Percentiles rank a stretch among this genome's conserved stretches.
Conservation (phyloP, 73 alveolate genomes). For the Tetrahymena elliotti region DNA sequence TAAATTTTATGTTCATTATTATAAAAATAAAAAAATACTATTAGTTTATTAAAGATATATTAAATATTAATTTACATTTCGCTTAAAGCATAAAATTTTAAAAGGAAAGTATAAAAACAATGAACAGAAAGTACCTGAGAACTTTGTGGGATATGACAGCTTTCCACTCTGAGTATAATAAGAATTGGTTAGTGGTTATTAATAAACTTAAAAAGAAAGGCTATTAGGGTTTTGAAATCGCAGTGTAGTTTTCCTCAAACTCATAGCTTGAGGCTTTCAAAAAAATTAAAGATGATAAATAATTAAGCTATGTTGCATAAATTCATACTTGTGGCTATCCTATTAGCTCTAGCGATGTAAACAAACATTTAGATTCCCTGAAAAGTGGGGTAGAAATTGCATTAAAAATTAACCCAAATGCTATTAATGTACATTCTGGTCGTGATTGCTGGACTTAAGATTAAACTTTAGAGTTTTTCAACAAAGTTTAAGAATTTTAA, state of each 20-base stretch:
- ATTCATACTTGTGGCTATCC: neutral
- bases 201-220: neutral
- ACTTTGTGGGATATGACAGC: neutral
- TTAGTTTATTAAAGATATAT: neutral
- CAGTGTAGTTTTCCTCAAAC: neutral
- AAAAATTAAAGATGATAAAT: neutral
- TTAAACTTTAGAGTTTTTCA: neutral
- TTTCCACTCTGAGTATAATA: neutral
- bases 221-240: neutral
- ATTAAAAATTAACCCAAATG: neutral
- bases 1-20: too few species aligned
- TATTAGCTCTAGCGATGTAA: neutral
- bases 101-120: neutral
- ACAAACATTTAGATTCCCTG: neutral
- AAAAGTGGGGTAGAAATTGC: neutral
- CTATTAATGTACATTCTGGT: neutral
- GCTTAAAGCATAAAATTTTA: neutral
- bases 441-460: neutral
- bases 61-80: neutral
- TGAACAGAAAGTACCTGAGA: neutral
- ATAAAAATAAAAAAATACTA: neutral
- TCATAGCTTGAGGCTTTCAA: neutral
- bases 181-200: neutral
- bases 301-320: neutral
- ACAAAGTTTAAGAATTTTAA: neutral